phyloP scores from a whole-genome alignment of 2,329 filamentous ascomycete genomes.

The Drechslerella coelobrocha region DNA sequence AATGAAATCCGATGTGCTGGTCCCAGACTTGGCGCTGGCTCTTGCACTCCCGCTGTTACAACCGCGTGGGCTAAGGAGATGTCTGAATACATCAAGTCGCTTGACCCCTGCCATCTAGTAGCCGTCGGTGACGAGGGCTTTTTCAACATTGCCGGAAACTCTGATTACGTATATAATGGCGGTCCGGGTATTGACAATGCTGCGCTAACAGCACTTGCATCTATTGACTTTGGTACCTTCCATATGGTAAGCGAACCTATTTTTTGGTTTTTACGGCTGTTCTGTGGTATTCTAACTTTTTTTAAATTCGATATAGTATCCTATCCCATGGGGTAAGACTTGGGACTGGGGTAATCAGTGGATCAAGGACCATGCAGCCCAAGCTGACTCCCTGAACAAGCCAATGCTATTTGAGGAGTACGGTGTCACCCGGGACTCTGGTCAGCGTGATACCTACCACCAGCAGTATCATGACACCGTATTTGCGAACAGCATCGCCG shows the following conservation, averaged over 20 bases:
- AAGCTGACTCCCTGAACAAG: conserved; percentile 57
- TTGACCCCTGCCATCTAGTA: conserved; percentile 65
- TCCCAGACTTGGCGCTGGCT: conserved; percentile 59
- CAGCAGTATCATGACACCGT: conserved; percentile 51
- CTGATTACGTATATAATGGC: conserved; percentile 62
- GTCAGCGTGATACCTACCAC: conserved; percentile 48
- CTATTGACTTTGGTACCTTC: conserved; percentile 64
- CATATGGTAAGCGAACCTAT: conserved; percentile 59
- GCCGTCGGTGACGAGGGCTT: conserved; percentile 64
- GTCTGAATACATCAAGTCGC: conserved; percentile 64
- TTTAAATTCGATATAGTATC: conserved; percentile 57
- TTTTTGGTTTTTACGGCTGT: neutral
- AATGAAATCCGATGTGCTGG: conserved; percentile 68
- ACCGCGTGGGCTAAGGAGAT: conserved; percentile 65
- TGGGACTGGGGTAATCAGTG: conserved; percentile 61
- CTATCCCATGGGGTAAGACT: conserved; percentile 59
- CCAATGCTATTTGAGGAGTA: conserved; percentile 53
- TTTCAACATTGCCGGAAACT: conserved; percentile 58
- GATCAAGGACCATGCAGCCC: conserved; percentile 61
- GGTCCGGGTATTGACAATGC: conserved; percentile 63
- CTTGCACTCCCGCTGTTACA: conserved; percentile 60
- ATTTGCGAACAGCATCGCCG: conserved; percentile 50
- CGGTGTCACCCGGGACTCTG: conserved; percentile 51
- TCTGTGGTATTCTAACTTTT: conserved; percentile 10
- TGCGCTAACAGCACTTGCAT: conserved; percentile 61